These are phyloP conservation scores for Curvularia hawaiiensis DNA, from an alignment of 2,329 filamentous ascomycete genomes.

Conservation along the genomic window DNA sequence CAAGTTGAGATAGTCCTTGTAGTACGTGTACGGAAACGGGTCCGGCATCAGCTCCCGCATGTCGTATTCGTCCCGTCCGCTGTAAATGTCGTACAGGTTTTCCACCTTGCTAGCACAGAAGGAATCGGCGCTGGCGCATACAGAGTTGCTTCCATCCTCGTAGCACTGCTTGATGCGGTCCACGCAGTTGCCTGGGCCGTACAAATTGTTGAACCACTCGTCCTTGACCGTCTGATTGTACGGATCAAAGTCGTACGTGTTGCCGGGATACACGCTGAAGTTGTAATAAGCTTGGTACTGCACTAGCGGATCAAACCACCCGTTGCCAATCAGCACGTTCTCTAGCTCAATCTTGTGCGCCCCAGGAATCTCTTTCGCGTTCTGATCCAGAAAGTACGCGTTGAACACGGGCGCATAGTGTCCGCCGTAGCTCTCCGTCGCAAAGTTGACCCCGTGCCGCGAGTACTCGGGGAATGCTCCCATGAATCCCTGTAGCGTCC, in stretches of 20 bases:
- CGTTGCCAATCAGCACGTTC: constrained; percentile 62
- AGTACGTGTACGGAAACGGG: constrained; percentile 63
- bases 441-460: constrained; percentile 59
- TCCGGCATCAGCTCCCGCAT: constrained; percentile 61
- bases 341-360: constrained; percentile 57
- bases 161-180: constrained; percentile 63
- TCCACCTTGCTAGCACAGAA: constrained; percentile 63
- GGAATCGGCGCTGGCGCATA: constrained; percentile 60
- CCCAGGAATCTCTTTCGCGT: constrained; percentile 50
- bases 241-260: constrained; percentile 61
- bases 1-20: constrained; percentile 63
- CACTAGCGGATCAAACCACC: constrained; percentile 62
- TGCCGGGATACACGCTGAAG: constrained; percentile 61
- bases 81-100: constrained; percentile 56
- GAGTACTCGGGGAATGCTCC: constrained; percentile 60
- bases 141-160: constrained; percentile 54
- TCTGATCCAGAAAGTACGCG: constrained; percentile 55
- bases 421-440: constrained; percentile 63
- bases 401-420: constrained; percentile 64
- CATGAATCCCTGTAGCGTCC: constrained; percentile 66
- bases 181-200: constrained; percentile 65
- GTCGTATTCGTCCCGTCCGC: constrained; percentile 64
- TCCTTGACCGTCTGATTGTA: constrained; percentile 57
- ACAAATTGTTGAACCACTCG: constrained; percentile 64
- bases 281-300: constrained; percentile 65